Base-by-base conservation (phyloP, 306 rosid genomes). In the Senna siamea region DNA sequence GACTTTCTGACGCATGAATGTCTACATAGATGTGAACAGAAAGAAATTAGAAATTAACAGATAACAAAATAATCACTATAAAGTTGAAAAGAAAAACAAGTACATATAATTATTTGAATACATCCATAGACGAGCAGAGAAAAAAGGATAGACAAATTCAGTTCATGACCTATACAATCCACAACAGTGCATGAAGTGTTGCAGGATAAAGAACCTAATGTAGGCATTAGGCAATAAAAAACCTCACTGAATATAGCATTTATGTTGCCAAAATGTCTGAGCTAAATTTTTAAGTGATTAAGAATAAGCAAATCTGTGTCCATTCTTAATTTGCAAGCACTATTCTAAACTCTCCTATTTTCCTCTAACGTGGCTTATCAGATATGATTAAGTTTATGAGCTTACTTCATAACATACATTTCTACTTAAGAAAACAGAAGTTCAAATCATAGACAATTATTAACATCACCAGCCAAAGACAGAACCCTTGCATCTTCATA, bases 1-100 rank as follows among this genome's bases (percentile, higher is more conserved):
- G 32, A 83, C 85, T 87, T 90, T 92, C 87, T 95, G 98, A 78
- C 99, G 95, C 93, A 95, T 44, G 88, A 95, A 95, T 35, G 99
- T 92, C 99, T 93, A 70, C 59, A 20, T 54, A 46, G 38, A 50
- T 51, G 73, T 7, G 20, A 20, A 37, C 37, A 73, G 53, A 74
- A 73, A 68, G 17, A 66, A 58, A 61, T 80, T 51, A 79, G 76
- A 69, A 74, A 53, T 53, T 48, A 51, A 74, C 56, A 74, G 68
- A 66, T 44, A 72, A 34, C 37, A 12, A 38, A 68, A 52, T 53
- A 71, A 46, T 41, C 68, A 44, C 46, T 19, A 74, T 18, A 70
- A 76, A 50, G 22, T 46, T 73, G 18, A 66, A 23, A 65, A 34
- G 3, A 43, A 76, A 52, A 23, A 66, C 12, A 48, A 26, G 64